Conservation (phyloP, 441 rosid genomes). For the Aquilaria agallochum region DNA sequence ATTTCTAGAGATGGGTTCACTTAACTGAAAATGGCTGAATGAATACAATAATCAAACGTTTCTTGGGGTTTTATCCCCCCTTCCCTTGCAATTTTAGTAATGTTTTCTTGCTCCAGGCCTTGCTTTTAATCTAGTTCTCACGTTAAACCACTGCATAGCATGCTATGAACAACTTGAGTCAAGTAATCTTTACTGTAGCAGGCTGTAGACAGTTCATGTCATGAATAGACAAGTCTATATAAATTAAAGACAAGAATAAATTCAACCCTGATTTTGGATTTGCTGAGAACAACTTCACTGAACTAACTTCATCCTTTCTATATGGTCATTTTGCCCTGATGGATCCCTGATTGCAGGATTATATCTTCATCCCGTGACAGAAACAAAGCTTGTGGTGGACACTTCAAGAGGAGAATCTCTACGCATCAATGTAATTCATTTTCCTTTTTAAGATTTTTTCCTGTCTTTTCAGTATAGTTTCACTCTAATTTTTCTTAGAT, state of each 20-base stretch:
- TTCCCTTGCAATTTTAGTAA: neutral
- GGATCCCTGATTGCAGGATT: constrained; percentile 46
- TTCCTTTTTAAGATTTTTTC: neutral
- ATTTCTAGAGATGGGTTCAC: no score
- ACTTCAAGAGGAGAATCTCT: constrained; percentile 91
- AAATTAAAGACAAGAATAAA: no score
- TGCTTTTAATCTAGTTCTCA: no score
- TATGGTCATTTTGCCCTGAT: neutral
- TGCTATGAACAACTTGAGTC: no score
- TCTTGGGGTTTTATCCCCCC: neutral
- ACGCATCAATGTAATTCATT: constrained; percentile 69
- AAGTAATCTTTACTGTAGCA: no score
- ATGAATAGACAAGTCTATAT: no score
- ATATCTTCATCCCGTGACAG: constrained; percentile 76
- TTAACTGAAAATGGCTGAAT: no score
- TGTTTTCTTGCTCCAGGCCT: neutral
- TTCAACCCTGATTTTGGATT: neutral
- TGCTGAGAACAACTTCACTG: neutral
- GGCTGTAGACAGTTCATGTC: no score
- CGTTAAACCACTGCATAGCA: no score
- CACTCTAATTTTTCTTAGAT: constrained; percentile 6
- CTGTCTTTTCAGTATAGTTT: neutral
- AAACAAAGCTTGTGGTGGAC: constrained; percentile 89
- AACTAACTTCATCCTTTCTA: neutral
- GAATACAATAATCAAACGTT: no score